Conservation (phyloP, 116 monocot species). For the Cymodocea nodosa region DNA sequence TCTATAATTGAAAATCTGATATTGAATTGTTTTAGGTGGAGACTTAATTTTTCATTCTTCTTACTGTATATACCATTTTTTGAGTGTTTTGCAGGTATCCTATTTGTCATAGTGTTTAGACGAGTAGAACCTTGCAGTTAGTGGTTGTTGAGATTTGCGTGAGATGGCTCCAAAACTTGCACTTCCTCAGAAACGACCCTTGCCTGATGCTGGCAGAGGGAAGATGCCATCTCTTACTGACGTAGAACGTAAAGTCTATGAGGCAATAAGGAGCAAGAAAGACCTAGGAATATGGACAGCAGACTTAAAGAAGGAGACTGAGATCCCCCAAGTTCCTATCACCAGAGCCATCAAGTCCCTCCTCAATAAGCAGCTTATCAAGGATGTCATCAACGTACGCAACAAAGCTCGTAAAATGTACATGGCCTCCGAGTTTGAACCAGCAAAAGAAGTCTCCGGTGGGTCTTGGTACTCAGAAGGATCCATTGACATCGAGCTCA, state of each 20-base stretch:
- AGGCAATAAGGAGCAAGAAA: constrained; percentile 29
- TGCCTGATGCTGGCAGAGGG: too few species aligned
- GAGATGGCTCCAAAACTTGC: too few species aligned
- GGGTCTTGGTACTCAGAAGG: constrained; percentile 63
- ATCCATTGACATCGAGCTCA: constrained; percentile 35
- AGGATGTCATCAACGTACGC: constrained; percentile 39
- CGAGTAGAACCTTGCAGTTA: too few species aligned
- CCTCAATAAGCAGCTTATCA: constrained; percentile 32
- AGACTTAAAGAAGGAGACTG: constrained; percentile 27
- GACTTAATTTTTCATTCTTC: too few species aligned
- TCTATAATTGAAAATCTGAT: too few species aligned
- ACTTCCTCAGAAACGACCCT: too few species aligned
- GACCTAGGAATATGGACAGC: constrained; percentile 39
- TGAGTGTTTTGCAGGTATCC: too few species aligned
- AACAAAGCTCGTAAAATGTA: constrained; percentile 33
- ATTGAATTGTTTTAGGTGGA: too few species aligned
- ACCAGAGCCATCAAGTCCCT: constrained; percentile 44
- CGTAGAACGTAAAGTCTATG: constrained; percentile 9
- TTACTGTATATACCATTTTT: too few species aligned
- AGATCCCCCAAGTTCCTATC: constrained; percentile 5
- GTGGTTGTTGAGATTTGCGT: too few species aligned
- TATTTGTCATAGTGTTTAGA: too few species aligned
- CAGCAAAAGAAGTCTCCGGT: constrained; percentile 50
- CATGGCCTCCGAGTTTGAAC: constrained; percentile 59
- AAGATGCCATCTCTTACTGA: too few species aligned